Evolutionary conservation across 1,139 yeast genomes (phyloP).

Genomic region (Protomyces pachydermus): DNA sequence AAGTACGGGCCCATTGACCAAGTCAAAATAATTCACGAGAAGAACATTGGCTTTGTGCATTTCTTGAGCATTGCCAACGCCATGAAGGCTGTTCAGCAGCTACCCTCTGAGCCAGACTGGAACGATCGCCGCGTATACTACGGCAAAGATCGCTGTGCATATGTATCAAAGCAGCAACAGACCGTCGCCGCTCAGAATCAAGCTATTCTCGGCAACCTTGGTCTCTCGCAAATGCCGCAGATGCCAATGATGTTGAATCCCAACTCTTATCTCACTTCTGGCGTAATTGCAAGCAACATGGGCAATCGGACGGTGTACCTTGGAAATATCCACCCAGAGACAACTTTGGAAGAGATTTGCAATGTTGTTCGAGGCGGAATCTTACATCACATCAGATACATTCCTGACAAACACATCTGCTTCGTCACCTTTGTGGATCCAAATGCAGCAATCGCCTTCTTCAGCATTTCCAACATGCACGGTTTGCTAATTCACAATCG

Average conservation of each 20-base stretch:
- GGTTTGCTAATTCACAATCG: conserved; percentile 76
- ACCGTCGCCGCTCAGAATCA: conserved; percentile 16
- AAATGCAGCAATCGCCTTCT: conserved; percentile 88
- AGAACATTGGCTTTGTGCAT: conserved; percentile 73
- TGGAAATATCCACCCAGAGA: conserved; percentile 79
- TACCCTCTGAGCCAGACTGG: conserved; percentile 54
- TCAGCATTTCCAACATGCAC: conserved; percentile 78
- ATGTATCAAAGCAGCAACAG: conserved; percentile 17
- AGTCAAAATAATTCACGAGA: conserved; percentile 65
- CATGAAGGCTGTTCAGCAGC: conserved; percentile 67
- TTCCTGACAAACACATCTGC: conserved; percentile 80
- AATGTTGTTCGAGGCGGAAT: conserved; percentile 91
- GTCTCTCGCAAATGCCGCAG: background rate
- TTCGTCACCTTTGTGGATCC: conserved; percentile 90
- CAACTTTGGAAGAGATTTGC: conserved; percentile 86
- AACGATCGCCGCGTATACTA: conserved; percentile 64
- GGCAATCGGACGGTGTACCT: conserved; percentile 90
- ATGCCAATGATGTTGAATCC: background rate
- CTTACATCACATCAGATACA: conserved; percentile 55
- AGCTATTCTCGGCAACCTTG: conserved; percentile 10
- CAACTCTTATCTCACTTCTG: background rate
- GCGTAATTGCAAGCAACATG: conserved; percentile 48
- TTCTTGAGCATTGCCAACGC: conserved; percentile 80
- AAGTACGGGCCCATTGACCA: conserved; percentile 79
- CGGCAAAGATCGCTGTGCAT: conserved; percentile 77